These are phyloP conservation scores for Penicillium brasilianum DNA, from an alignment of 2,329 filamentous ascomycete species.

Conservation along the genomic window DNA sequence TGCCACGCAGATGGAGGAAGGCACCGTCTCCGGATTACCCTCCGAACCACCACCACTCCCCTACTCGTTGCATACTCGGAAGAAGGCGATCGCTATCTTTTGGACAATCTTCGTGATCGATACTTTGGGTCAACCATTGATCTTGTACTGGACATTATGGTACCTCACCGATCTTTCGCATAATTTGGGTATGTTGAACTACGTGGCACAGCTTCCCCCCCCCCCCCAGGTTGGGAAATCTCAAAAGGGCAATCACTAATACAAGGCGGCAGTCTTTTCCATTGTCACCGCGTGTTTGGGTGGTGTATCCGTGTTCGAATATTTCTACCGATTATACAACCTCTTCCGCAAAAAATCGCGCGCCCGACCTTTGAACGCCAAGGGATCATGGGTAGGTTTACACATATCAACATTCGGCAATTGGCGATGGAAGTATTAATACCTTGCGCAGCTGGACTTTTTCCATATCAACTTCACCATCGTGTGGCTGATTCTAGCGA, in stretches of 20 bases:
- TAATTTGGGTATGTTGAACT: constrained; percentile 43
- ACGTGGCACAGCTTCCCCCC: neutral
- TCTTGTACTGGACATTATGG: constrained; percentile 66
- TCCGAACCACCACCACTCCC: constrained; percentile 57
- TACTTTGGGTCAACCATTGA: constrained; percentile 62
- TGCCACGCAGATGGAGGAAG: constrained; percentile 42
- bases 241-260: constrained; percentile 14
- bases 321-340: constrained; percentile 49
- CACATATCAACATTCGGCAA: neutral
- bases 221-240: neutral
- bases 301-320: constrained; percentile 51
- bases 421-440: constrained; percentile 11
- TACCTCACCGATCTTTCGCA: constrained; percentile 58
- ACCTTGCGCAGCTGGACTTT: constrained; percentile 46
- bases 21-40: constrained; percentile 25
- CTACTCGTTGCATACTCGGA: constrained; percentile 60
- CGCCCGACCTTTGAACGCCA: constrained; percentile 48
- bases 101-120: constrained; percentile 65
- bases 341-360: constrained; percentile 45
- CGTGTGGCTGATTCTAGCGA: constrained; percentile 50
- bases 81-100: constrained; percentile 62
- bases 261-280: constrained; percentile 42
- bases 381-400: constrained; percentile 47
- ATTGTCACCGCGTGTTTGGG: constrained; percentile 49
- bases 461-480: constrained; percentile 54